phyloP scores from a whole-genome alignment of 768 basidiomycete species.

The Baorangia bicolor region DNA sequence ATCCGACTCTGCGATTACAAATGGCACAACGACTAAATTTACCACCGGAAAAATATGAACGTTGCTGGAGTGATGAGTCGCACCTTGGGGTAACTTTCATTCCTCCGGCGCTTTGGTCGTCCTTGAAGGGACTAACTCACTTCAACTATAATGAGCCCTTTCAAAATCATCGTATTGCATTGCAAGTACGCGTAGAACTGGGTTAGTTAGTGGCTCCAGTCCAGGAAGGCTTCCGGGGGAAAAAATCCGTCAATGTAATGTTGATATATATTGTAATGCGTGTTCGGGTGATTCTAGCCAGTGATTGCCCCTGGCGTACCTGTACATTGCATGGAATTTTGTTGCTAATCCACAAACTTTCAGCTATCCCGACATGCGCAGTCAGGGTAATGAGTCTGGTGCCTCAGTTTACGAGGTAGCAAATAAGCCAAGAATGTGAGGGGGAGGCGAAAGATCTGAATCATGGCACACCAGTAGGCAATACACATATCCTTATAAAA shows the following conservation, averaged over 20 bases:
- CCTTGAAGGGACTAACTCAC: neutral
- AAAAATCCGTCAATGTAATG: neutral
- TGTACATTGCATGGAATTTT: too few species aligned
- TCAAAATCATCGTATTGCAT: neutral
- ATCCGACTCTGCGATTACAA: neutral
- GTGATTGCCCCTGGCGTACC: neutral
- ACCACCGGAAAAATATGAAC: neutral
- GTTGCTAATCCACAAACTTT: neutral
- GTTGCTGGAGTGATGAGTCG: neutral
- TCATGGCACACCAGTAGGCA: neutral
- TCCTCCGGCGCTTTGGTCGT: neutral
- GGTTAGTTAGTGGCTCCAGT: neutral
- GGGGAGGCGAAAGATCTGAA: neutral
- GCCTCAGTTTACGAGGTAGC: too few species aligned
- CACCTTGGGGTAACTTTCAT: neutral
- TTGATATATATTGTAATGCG: slow-evolving; percentile 1
- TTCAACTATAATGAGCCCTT: slow-evolving; percentile 1
- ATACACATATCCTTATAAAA: neutral
- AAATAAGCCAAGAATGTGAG: neutral
- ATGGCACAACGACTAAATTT: neutral
- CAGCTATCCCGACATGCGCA: too few species aligned
- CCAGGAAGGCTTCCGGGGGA: too few species aligned
- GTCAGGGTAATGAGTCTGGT: too few species aligned
- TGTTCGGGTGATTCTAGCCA: neutral
- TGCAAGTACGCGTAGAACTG: slow-evolving; percentile 4